phyloP scores from a whole-genome alignment of 495 filamentous ascomycete genomes.

The Aspergillus bridgeri region DNA sequence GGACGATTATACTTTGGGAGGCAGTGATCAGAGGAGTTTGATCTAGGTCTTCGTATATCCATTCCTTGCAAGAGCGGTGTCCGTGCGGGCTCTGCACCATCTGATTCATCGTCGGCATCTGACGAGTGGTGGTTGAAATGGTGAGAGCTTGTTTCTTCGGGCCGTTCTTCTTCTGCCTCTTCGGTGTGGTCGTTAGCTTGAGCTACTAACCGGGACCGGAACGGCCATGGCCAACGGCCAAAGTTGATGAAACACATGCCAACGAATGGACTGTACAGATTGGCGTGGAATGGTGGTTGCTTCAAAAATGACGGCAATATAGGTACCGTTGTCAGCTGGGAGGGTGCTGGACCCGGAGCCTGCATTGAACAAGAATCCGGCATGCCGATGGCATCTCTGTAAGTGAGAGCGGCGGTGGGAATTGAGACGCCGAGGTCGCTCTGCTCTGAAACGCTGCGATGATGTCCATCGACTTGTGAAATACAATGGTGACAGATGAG shows the following conservation, averaged over 20 bases:
- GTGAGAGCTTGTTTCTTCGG: background rate
- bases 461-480: conserved; percentile 24
- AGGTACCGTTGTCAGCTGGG: background rate
- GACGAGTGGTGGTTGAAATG: background rate
- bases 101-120: background rate
- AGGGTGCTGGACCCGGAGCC: background rate
- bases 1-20: too few species aligned
- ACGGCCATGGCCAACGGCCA: background rate
- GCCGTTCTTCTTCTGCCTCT: background rate
- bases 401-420: background rate
- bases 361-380: background rate
- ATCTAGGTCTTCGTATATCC: background rate
- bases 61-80: background rate
- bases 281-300: conserved; percentile 18
- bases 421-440: conserved; percentile 10
- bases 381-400: background rate
- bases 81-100: background rate
- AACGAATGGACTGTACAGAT: conserved; percentile 18
- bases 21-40: too few species aligned
- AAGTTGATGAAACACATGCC: conserved; percentile 19
- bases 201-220: background rate
- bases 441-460: conserved; percentile 30
- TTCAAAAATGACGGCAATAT: background rate
- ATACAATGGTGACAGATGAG: conserved; percentile 36
- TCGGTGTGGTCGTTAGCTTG: background rate